Base-by-base conservation (phyloP, 441 rosid genomes). In the Gossypium gossypioides region DNA sequence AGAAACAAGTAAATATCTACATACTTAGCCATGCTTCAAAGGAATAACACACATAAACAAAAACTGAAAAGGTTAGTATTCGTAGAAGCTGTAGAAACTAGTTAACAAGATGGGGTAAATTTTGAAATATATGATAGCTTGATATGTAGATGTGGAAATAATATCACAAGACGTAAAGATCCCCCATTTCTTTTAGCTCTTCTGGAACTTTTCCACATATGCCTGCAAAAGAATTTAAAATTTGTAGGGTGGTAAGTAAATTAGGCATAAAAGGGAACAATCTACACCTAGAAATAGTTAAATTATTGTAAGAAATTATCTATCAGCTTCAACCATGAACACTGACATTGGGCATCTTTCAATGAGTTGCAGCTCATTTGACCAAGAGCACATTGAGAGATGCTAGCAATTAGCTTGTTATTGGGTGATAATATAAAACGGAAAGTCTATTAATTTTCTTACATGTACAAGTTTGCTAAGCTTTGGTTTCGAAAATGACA, bases 391-490 rank as follows among this genome's bases (percentile, higher is more conserved):
- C 9, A 25, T 58, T 24, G 37, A 13, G 7, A 4, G 3, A n/a
- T 32, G 37, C 37, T 13, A n/a, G 16, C 18, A 24, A 58, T 58
- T 58, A 58, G 29, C 32, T 10, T 19, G 29, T 55, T 55, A 55
- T 21, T 13, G 18, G 34, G 60, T 55, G 60, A 52, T 7, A 16
- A 8, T 37, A 37, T 37, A 37, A 37, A 7, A 1, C 44, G 12
- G 2, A 37, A 37, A 37, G 44, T 37, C 44, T 37, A 34, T 34
- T 37, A 37, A 37, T 37, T 37, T 37, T 37, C 82, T 81, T 40
- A 92, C 97, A 96, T 89, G 97, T 74, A 89, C 87, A 86, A 95
- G 97, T 85, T 92, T 95, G 75, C 85, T 87, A 65, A 94, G 90
- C 88, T 92, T 94, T 68, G 96, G 86, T 82, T 88, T 92, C n/a